phyloP scores from a whole-genome alignment of 2,329 filamentous ascomycete genomes.

The Hymenotorrendiella dingleyae region DNA sequence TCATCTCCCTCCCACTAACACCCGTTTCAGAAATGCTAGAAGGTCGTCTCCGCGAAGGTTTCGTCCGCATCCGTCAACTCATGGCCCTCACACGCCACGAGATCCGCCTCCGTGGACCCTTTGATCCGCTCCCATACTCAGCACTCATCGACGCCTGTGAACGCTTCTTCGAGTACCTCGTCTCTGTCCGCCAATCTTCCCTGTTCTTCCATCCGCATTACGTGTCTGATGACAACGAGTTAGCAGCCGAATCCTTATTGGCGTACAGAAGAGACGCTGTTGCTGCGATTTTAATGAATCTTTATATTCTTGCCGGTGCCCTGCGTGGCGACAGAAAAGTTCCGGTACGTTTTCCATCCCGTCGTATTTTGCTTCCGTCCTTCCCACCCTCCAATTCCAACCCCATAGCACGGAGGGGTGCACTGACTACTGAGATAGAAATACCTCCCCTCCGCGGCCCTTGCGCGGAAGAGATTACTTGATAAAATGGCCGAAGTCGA shows the following conservation, averaged over 20 bases:
- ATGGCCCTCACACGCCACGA: conserved; percentile 54
- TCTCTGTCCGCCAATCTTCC: conserved; percentile 51
- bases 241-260: conserved; percentile 44
- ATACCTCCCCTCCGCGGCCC: conserved; percentile 51
- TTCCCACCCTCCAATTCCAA: background rate
- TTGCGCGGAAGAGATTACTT: conserved; percentile 45
- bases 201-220: conserved; percentile 51
- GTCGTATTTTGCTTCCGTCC: background rate
- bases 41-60: conserved; percentile 53
- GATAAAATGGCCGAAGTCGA: conserved; percentile 46
- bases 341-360: conserved; percentile 28
- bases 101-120: conserved; percentile 50
- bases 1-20: conserved; percentile 5
- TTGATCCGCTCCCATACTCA: conserved; percentile 50
- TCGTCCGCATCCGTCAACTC: conserved; percentile 51
- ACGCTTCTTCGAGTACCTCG: conserved; percentile 53
- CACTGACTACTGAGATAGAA: too few species aligned
- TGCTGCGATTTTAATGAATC: conserved; percentile 49
- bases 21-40: conserved; percentile 46
- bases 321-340: conserved; percentile 44
- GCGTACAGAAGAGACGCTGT: conserved; percentile 50
- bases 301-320: conserved; percentile 53
- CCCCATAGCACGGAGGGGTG: too few species aligned
- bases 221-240: conserved; percentile 43
- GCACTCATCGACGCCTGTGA: conserved; percentile 51